Base-by-base conservation (phyloP, 2,329 filamentous ascomycete genomes). In the Talaromyces piceae region DNA sequence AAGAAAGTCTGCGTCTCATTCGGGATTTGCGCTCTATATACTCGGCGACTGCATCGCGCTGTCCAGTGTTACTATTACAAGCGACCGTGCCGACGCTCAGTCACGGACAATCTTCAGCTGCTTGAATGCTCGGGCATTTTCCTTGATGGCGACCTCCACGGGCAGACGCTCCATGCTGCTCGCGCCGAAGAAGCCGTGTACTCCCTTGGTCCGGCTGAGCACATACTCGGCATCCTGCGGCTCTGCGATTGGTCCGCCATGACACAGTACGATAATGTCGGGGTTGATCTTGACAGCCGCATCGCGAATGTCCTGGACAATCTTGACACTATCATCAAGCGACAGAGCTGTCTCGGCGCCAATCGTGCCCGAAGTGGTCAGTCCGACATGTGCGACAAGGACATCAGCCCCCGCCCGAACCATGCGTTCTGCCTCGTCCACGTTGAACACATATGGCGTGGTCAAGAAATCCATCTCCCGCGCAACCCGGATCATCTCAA, bases 111-210 rank as follows among this genome's bases (percentile, higher is more conserved):
- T 52, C 49, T 60, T 63, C 53, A 71, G 54, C 45, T 58, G 57
- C 59, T 82, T 82, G 62, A 83, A 83, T 13, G 71, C 67, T 57
- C 70, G 73, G 3, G 78, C 79, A 41, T 78, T 79, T 47, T 76
- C 73, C 46, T 74, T 79, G 51, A 87, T 85, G 0, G 84, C 83
- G 53, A 77, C 70, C 61, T 87, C 84, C 9, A 87, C 83, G 0
- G 84, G 83, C 55, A 87, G 65, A 41, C 83, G 70, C 66, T 87
- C 84, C 79, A 87, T 84, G 49, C 79, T 67, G 55, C 82, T 86
- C 9, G 84, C 84, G 0, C 84, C 84, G 59, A 82, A 87, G 64
- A 88, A 87, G 0, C 84, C 84, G 67, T 87, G 82, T n/a, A 87
- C 70, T 0, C 83, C 83, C 33, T 73, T 76, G 1, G 81, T 83